These are phyloP conservation scores for Epichloe glyceriae DNA, from an alignment of 2,329 filamentous ascomycete species.

Conservation along the genomic window DNA sequence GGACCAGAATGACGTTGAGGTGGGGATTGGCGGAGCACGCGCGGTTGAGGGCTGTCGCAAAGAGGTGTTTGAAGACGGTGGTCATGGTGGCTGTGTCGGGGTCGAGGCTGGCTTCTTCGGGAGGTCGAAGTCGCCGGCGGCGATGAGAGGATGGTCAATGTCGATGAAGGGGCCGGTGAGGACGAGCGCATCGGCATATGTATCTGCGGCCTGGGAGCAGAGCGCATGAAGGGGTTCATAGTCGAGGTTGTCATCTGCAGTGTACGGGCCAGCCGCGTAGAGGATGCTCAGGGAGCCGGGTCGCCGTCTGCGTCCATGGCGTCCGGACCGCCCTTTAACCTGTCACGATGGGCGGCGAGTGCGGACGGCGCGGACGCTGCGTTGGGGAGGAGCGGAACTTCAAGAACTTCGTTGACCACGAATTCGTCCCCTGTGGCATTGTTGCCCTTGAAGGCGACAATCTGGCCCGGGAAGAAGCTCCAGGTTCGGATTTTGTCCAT, in stretches of 20 bases:
- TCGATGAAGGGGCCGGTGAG: slow-evolving; percentile 84
- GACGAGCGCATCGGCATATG: slow-evolving; percentile 64
- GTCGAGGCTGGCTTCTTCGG: slow-evolving; percentile 52
- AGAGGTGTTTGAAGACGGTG: slow-evolving; percentile 71
- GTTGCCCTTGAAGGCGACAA: slow-evolving; percentile 74
- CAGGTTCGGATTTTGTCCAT: slow-evolving; percentile 54
- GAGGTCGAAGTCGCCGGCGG: slow-evolving; percentile 65
- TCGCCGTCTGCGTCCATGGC: slow-evolving; percentile 40
- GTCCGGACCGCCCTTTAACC: slow-evolving; percentile 51
- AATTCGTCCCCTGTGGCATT: slow-evolving; percentile 82
- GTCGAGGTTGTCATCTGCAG: slow-evolving; percentile 79
- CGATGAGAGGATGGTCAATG: slow-evolving; percentile 77
- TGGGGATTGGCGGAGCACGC: slow-evolving; percentile 58
- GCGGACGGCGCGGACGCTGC: slow-evolving; percentile 56
- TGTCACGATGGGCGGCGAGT: slow-evolving; percentile 56
- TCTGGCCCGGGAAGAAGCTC: slow-evolving; percentile 89
- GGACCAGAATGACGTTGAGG: slow-evolving; percentile 70
- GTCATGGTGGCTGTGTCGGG: slow-evolving; percentile 68
- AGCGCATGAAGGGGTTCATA: slow-evolving; percentile 78
- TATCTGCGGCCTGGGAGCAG: slow-evolving; percentile 62
- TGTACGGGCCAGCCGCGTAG: slow-evolving; percentile 78
- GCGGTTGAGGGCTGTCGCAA: slow-evolving; percentile 59
- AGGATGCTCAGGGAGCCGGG: slow-evolving; percentile 62
- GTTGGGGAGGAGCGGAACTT: slow-evolving; percentile 59
- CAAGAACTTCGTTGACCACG: slow-evolving; percentile 61